phyloP scores from a whole-genome alignment of 306 rosid species.

The Canavalia ensiformis region DNA sequence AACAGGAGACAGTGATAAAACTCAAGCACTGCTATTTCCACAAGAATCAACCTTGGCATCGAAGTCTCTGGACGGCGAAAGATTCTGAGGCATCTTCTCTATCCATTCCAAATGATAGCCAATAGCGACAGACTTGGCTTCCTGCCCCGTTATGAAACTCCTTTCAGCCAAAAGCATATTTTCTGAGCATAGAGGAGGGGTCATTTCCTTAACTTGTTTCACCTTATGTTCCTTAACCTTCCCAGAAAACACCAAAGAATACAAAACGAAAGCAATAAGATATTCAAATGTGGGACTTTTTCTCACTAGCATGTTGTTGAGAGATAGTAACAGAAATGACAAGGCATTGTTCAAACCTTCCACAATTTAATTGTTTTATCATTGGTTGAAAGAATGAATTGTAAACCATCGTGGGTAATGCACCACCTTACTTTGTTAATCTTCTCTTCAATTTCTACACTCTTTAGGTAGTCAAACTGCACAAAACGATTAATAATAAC shows the following conservation, averaged over 20 bases:
- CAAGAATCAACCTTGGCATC: constrained; percentile 55
- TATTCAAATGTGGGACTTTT: constrained; percentile 7
- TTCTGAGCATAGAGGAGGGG: constrained; percentile 59
- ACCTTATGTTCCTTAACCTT: constrained; percentile 70
- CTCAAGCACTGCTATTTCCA: constrained; percentile 24
- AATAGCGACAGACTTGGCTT: constrained; percentile 47
- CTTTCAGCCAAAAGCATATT: constrained; percentile 66
- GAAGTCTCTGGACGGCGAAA: constrained; percentile 45
- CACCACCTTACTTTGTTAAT: constrained; percentile 76
- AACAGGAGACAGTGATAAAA: not conserved
- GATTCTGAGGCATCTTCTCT: constrained; percentile 47
- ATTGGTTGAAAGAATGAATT: constrained; percentile 68
- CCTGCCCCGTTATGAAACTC: constrained; percentile 61
- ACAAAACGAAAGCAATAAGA: constrained; percentile 9
- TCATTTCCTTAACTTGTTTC: constrained; percentile 61
- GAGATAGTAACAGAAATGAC: not conserved
- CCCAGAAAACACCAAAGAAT: constrained; percentile 43
- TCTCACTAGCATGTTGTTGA: not conserved
- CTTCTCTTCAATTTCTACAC: constrained; percentile 68
- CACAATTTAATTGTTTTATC: constrained; percentile 78
- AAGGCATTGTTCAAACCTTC: constrained; percentile 45
- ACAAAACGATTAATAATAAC: not conserved
- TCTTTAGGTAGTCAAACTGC: constrained; percentile 74
- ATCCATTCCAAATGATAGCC: constrained; percentile 57
- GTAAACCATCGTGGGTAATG: constrained; percentile 60